Conservation (phyloP, 768 basidiomycete species). For the Mycena indigotica region DNA sequence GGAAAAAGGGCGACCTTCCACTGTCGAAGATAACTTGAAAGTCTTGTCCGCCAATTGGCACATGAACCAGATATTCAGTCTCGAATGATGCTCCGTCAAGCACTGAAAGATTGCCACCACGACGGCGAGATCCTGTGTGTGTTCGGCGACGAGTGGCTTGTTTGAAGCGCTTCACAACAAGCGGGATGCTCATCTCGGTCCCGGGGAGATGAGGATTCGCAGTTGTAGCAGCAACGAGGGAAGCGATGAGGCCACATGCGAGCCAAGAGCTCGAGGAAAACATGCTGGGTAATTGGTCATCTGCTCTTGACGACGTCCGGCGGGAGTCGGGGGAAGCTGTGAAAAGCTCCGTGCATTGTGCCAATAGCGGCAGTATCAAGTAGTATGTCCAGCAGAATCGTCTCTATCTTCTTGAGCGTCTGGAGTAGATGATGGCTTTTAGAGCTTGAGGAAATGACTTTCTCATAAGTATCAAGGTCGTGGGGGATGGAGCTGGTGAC, state of each 20-base stretch:
- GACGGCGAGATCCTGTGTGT: not conserved
- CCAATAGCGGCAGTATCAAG: no score
- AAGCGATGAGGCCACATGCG: not conserved
- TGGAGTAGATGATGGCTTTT: no score
- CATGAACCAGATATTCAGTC: conserved; percentile 19
- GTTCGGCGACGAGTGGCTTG: not conserved
- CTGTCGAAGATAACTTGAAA: conserved; percentile 23
- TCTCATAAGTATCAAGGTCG: no score
- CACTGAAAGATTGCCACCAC: not conserved
- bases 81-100: conserved; percentile 20
- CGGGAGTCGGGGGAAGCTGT: no score
- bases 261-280: no score
- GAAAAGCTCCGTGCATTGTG: no score
- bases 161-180: not conserved
- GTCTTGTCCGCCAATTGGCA: conserved; percentile 18
- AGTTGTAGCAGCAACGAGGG: not conserved
- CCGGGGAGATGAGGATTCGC: not conserved
- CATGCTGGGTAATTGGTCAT: no score
- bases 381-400: no score
- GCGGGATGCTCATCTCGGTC: not conserved
- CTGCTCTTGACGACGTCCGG: no score
- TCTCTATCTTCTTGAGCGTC: no score
- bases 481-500: no score
- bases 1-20: conserved; percentile 12
- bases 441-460: no score